phyloP scores from a whole-genome alignment of 768 basidiomycete genomes.

The Leccinum broughii region DNA sequence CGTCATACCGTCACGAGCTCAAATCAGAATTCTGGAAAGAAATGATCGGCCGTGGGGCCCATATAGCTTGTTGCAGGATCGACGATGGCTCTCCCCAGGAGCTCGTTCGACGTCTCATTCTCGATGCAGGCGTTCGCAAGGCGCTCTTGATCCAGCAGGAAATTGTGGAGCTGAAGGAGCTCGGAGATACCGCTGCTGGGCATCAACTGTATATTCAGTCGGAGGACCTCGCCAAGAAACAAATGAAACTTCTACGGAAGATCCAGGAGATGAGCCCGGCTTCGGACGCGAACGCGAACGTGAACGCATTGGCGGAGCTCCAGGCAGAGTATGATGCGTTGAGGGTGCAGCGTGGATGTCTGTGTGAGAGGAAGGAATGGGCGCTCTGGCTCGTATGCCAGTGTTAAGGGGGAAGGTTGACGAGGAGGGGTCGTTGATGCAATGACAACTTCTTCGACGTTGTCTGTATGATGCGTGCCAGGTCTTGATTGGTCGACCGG shows the following conservation, averaged over 20 bases:
- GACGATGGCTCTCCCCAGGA: conserved; percentile 7
- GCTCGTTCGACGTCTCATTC: conserved; percentile 10
- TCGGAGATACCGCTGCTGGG: background rate
- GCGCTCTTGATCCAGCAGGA: conserved; percentile 8
- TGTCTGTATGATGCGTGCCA: too few relatives aligned
- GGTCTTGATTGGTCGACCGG: too few relatives aligned
- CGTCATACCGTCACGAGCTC: background rate
- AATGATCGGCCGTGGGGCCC: conserved; percentile 6
- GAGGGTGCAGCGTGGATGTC: too few relatives aligned
- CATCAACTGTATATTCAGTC: background rate
- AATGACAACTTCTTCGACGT: too few relatives aligned
- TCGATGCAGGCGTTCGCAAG: conserved; percentile 12
- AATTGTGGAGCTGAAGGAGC: conserved; percentile 1
- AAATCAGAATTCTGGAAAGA: background rate
- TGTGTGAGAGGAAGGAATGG: too few relatives aligned
- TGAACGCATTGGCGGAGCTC: background rate
- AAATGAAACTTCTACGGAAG: background rate
- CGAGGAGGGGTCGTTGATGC: too few relatives aligned
- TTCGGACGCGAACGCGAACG: background rate
- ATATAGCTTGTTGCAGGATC: conserved; percentile 5
- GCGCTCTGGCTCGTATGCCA: too few relatives aligned
- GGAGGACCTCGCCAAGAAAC: background rate
- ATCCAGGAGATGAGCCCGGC: background rate
- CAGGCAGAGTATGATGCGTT: background rate
- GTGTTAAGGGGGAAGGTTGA: too few relatives aligned